Evolutionary conservation across 164 flowering plant genomes (phyloP), one percentile per base, ranked within the genome.

Genomic region (Dillenia turbinata): DNA sequence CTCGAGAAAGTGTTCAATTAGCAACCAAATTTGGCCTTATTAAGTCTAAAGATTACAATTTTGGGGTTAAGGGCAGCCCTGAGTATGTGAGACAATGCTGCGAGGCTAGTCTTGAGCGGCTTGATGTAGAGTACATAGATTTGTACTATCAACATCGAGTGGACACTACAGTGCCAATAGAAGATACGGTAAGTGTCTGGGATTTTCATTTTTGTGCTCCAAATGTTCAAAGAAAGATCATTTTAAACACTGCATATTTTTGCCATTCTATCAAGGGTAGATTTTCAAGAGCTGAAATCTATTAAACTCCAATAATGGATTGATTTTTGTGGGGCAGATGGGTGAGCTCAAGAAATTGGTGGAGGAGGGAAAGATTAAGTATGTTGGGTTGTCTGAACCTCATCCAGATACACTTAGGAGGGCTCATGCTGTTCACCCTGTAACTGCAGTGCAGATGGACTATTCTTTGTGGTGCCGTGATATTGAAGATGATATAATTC

Each of bases 381-480:
- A 70, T 56, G 44, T 77, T 49, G 80, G 77, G 46, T 57, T 70
- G 50, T 77, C 77, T 51, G 87, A 85, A 62, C 85, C 89, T 12
- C 77, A 78, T 48, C 67, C 83, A 2, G 74, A 75, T 47, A 85
- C 85, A 40, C 77, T 82, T 60, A 78, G 81, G 70, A 81, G 86
- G 50, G 89, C 86, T 17, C 77, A 80, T 66, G 82, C 85, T 19
- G 80, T 85, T 66, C 84, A 83, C 57, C 85, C 90, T 19, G 77
- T 85, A 12, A 68, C 79, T 7, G 82, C 87, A 12, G 13, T 83
- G 9, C 87, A 83, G 65, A 68, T 85, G 72, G 90, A 85, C 57
- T 85, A 85, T 81, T 85, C 90, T 5, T 74, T 85, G 10, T 83
- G 83, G 86, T 70, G 85, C 57, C 81, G 83, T 17, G 87, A 83